Conservation (phyloP, 768 basidiomycete species). For the Leccinum uliginosum region DNA sequence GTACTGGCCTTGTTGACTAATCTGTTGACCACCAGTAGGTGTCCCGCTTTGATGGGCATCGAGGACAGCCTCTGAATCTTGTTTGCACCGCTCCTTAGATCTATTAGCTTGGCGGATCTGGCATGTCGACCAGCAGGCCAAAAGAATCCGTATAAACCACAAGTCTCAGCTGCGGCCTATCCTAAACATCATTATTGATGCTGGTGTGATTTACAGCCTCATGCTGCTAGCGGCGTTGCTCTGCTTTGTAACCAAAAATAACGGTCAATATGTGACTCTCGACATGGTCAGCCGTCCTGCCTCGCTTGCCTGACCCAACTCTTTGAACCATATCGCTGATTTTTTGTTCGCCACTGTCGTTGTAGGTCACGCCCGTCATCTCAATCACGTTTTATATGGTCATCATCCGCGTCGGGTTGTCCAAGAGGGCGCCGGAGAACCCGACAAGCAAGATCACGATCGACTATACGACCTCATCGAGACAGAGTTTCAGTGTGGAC, state of each 20-base stretch:
- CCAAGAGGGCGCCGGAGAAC: neutral
- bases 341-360: neutral
- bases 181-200: constrained; percentile 34
- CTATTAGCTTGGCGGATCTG: constrained; percentile 30
- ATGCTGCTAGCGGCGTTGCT: constrained; percentile 32
- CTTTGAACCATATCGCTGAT: neutral
- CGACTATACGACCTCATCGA: neutral
- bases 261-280: constrained; percentile 33
- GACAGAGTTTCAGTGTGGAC: neutral
- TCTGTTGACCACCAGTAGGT: constrained; percentile 29
- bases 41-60: neutral
- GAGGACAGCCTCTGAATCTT: neutral
- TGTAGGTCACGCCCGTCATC: constrained; percentile 35
- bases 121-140: constrained; percentile 21
- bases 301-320: neutral
- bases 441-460: neutral
- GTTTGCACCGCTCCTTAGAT: constrained; percentile 8
- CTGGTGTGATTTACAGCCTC: constrained; percentile 35
- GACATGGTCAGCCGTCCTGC: constrained; percentile 28
- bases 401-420: constrained; percentile 34
- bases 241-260: constrained; percentile 25
- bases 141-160: constrained; percentile 9
- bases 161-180: constrained; percentile 10
- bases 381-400: constrained; percentile 42
- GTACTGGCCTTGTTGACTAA: constrained; percentile 31